Base-by-base conservation (phyloP, 495 filamentous ascomycete species). In the Neurospora tetrasperma region DNA sequence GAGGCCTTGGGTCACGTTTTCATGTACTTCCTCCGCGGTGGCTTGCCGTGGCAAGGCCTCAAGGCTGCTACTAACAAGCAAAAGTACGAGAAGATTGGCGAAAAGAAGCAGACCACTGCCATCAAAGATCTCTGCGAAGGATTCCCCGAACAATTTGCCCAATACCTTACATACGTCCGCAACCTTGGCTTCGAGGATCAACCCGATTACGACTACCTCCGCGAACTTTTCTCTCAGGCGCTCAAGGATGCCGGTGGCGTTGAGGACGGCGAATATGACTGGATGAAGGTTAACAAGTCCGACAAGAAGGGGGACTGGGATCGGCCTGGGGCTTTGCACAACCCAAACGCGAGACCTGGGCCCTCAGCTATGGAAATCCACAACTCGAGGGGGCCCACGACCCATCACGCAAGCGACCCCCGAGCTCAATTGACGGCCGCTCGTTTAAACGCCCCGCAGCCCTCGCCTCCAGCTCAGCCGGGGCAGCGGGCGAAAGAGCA, bases 31-130 rank as follows among this genome's bases (percentile, higher is more conserved):
- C 85, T 99, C 74, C 86, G 96, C 69, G 96, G 96, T 73, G 96
- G 96, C 71, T 87, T 99, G 73, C 96, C 96, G 23, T 99, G 96
- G 96, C 96, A 99, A 84, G 96, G 96, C 70, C 85, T 99, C 78
- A 98, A 98, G 85, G 96, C 96, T 81, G 96, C 96, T 20, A 99
- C 96, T 73, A 99, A 99, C 86, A 99, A 99, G 88, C 96, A 99
- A 80, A 99, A 99, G 84, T 99, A 99, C 76, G 96, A 99, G 84
- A 98, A 98, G 86, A 99, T 99, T 82, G 96, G 96, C 41, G 96
- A 99, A 84, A 98, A 98, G 91, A 99, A 99, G 85, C 96, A 98
- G 84, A 97, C 95, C 0, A 98, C 96, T 35, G 88, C 89, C 0
- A 95, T 99, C 87, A 96, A 97, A 82, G 96, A 99, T 77, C 89